Evolutionary conservation across 2,329 filamentous ascomycete genomes (phyloP).

Genomic region (Nemania sp.): DNA sequence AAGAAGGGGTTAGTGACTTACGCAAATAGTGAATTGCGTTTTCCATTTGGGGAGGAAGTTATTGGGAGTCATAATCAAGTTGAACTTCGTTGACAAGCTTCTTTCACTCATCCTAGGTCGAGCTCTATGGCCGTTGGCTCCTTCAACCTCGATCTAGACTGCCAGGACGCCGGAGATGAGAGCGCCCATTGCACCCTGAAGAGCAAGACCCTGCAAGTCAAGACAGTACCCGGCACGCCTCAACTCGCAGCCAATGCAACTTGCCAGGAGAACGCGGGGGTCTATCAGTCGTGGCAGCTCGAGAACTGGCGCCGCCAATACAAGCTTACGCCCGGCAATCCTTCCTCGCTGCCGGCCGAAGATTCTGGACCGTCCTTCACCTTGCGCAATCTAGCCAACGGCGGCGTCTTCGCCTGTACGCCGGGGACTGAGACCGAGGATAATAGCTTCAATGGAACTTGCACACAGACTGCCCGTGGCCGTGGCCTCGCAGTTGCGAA

Average conservation of each 20-base stretch:
- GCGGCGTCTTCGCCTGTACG: conserved; percentile 34
- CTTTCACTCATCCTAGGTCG: conserved; percentile 28
- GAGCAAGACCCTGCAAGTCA: conserved; percentile 26
- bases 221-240: conserved; percentile 25
- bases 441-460: conserved; percentile 33
- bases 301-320: conserved; percentile 39
- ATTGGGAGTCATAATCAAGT: too few relatives aligned
- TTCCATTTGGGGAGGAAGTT: too few relatives aligned
- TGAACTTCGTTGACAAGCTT: background rate
- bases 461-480: conserved; percentile 23
- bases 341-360: conserved; percentile 13
- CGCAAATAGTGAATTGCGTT: too few relatives aligned
- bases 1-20: conserved; percentile 29
- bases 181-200: conserved; percentile 33
- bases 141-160: conserved; percentile 37
- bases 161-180: conserved; percentile 29
- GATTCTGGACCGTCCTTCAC: conserved; percentile 41
- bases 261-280: conserved; percentile 32
- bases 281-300: conserved; percentile 42
- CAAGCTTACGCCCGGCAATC: conserved; percentile 33
- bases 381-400: conserved; percentile 35
- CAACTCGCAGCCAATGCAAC: conserved; percentile 21
- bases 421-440: conserved; percentile 25
- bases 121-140: conserved; percentile 38
- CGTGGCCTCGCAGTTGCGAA: conserved; percentile 10